Percentiles rank a stretch among this genome's conserved stretches.
Conservation (phyloP, 352 stramenopile species). For the Phytophthora agathidicida region DNA sequence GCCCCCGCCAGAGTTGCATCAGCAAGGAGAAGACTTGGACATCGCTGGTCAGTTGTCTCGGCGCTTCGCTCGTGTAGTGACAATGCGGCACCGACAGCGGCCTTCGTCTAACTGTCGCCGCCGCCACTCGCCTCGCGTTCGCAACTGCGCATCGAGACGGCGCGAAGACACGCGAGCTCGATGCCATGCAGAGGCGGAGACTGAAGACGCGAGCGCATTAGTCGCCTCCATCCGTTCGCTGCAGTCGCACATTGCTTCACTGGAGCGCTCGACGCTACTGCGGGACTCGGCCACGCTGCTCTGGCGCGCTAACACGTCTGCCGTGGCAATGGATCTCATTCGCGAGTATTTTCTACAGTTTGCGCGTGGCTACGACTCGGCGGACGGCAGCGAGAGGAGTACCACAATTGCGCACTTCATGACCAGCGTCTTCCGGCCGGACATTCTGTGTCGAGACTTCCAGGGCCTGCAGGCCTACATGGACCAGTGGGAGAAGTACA, state of each 20-base stretch:
- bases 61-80: slow-evolving; percentile 49
- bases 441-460: slow-evolving; percentile 59
- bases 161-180: slow-evolving; percentile 12
- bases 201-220: slow-evolving; percentile 34
- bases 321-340: slow-evolving; percentile 44
- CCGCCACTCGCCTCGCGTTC: slow-evolving; percentile 4
- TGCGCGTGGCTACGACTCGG: slow-evolving; percentile 43
- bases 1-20: slow-evolving; percentile 9
- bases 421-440: slow-evolving; percentile 33
- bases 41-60: slow-evolving; percentile 20
- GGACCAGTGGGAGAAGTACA: slow-evolving; percentile 68
- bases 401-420: slow-evolving; percentile 34
- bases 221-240: slow-evolving; percentile 43
- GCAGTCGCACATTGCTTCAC: slow-evolving; percentile 35
- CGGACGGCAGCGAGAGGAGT: slow-evolving; percentile 5
- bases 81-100: slow-evolving; percentile 34
- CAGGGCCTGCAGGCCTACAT: slow-evolving; percentile 46
- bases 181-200: slow-evolving; percentile 2
- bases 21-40: slow-evolving; percentile 8
- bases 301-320: slow-evolving; percentile 49
- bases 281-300: slow-evolving; percentile 41
- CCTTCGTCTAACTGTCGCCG: slow-evolving; percentile 1
- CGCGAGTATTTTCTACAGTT: slow-evolving; percentile 59
- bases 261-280: slow-evolving; percentile 49
- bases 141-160: slow-evolving; percentile 40